Evolutionary conservation across 345 rosid species (phyloP), one percentile per base, ranked within the genome.

Genomic region (Psidium guajava): DNA sequence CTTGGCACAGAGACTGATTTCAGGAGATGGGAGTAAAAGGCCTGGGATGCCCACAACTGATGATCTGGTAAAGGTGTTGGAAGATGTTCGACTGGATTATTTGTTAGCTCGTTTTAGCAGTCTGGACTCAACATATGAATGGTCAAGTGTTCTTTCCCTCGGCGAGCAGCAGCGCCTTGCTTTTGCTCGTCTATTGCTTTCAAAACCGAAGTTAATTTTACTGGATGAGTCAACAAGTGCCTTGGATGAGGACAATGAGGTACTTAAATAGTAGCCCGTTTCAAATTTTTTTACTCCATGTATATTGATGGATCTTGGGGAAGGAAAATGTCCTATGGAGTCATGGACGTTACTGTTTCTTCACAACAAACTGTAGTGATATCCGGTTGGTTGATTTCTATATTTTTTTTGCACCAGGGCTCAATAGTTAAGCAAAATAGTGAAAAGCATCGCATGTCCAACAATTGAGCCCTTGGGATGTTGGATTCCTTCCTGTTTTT

Each of bases 181-280:
- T 42, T 42, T 42, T 42, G 44, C 44, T 42, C 44, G 6, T 42
- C 44, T 42, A 42, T 42, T 42, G 44, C 44, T 42, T 42, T 42
- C 44, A 42, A 42, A 92, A 89, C 99, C 99, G 11, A 92, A 93
- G 92, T 88, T 97, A 89, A 94, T 90, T 85, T 92, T 97, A 49
- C 82, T 97, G 84, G 98, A 97, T 87, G 98, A 95, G 89, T 94
- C 99, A 54, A 95, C 98, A 2, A 97, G 98, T 89, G 99, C 98
- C 64, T 89, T 97, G 82, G 99, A 97, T 89, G 98, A 95, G 90
- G 92, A 89, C 77, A 97, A 95, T 85, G 99, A 95, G 98, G 99
- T 93, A 93, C 42, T 85, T 82, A 21, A 10, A 42, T 44, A 14
- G 18, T 51, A 12, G 42, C 50, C 40, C 82, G 11, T 52, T 54